Evolutionary conservation across 2,329 filamentous ascomycete genomes (phyloP).

Genomic region (Hymenoscyphus fructigenus): DNA sequence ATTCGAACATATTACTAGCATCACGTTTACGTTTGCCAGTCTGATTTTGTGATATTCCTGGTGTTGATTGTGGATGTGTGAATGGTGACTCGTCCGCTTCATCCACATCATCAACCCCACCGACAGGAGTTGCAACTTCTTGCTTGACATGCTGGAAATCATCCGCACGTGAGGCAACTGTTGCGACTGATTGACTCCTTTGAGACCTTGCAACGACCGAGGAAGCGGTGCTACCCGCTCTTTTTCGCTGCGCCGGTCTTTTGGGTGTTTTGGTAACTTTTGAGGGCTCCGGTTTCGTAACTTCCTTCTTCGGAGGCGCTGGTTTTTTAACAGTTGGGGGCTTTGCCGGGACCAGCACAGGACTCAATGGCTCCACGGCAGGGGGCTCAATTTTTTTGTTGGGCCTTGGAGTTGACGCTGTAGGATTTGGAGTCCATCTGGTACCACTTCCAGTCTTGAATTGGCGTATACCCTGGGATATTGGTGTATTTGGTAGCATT

Average conservation of each 20-base stretch:
- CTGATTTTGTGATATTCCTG: constrained; percentile 38
- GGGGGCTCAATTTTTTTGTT: constrained; percentile 50
- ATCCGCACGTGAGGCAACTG: constrained; percentile 46
- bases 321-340: constrained; percentile 29
- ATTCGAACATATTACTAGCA: constrained; percentile 21
- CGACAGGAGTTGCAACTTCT: constrained; percentile 56
- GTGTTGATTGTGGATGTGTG: constrained; percentile 16
- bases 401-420: constrained; percentile 55
- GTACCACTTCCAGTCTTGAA: constrained; percentile 46
- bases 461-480: constrained; percentile 16
- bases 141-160: constrained; percentile 54
- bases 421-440: constrained; percentile 57
- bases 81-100: constrained; percentile 54
- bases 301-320: constrained; percentile 15
- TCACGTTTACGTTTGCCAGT: constrained; percentile 58
- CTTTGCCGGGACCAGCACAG: constrained; percentile 44
- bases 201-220: constrained; percentile 37
- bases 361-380: constrained; percentile 59
- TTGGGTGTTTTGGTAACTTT: constrained; percentile 17
- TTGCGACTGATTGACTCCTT: constrained; percentile 43
- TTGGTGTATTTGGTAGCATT: constrained; percentile 32
- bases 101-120: constrained; percentile 55
- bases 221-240: constrained; percentile 33
- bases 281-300: constrained; percentile 14
- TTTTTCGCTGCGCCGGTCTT: constrained; percentile 20